Evolutionary conservation across 176 grass and related monocot genomes (phyloP), one percentile per base, ranked within the genome.

Genomic region (Eragrostis nindensis): DNA sequence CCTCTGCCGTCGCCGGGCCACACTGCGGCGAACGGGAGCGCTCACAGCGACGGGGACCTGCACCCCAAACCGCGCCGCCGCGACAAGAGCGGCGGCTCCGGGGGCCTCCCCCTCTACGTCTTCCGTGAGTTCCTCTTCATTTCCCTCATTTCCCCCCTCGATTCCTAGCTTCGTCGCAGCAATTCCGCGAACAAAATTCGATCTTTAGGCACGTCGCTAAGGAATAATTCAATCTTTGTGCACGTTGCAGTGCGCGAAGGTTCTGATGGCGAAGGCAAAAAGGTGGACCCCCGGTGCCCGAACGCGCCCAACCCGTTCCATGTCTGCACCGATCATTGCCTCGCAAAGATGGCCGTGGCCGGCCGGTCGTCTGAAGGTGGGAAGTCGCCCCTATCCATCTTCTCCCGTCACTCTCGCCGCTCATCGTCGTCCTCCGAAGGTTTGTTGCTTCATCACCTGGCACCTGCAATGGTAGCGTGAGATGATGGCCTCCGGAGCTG

Each of bases 241-340:
- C 65, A 8, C 66, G 40, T 57, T 25, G 30, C 78, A 95, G 93
- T 92, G 40, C 70, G 88, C 17, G 88, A 94, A 62, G 85, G 87
- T 52, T 45, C 68, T 14, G 72, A 86, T 24, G 90, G 49, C 21
- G 81, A 65, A 6, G 78, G 76, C 29, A 91, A 84, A 70, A 91
- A 90, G 80, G 96, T 95, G 62, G 92, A 93, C 46, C 88, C 88
- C 4, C 88, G 78, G 32, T 99, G 96, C 83, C 86, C 81, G 40
- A 95, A 93, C 88, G 86, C 88, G 15, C 8, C 86, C 43, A 99
- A 99, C 73, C 92, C 90, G 2, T 99, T 86, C 81, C 96, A 99
- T 67, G 78, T 89, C 26, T 99, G 96, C 64, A 84, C 86, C 11
- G 84, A 95, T 8, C 64, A 89, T 67, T 99, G 96, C 88, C 46